Conservation (phyloP, 345 rosid species). For the Psidium guajava region DNA sequence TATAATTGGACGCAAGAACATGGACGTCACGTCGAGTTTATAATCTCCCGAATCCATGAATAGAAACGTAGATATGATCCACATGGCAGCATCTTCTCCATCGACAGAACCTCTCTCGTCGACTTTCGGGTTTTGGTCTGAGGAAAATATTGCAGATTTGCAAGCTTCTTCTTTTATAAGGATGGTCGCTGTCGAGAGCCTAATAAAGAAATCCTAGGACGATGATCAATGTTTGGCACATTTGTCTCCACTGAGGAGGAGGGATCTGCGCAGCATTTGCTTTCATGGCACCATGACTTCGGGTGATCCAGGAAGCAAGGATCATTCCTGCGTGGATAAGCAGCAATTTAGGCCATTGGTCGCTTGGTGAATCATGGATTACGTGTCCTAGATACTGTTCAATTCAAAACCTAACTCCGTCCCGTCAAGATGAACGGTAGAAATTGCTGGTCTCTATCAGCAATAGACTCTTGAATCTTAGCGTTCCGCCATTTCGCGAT, state of each 20-base stretch:
- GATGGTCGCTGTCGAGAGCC: not conserved
- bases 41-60: not conserved
- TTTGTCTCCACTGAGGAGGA: not conserved
- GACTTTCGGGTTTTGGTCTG: not conserved
- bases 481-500: not conserved
- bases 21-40: not conserved
- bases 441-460: not conserved
- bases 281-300: not conserved
- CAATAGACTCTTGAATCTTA: not conserved
- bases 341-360: not conserved
- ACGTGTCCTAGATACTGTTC: not conserved
- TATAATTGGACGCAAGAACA: not conserved
- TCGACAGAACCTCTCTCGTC: not conserved
- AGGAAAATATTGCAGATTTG: not conserved
- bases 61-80: not conserved
- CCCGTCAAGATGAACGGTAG: not conserved
- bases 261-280: not conserved
- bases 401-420: not conserved
- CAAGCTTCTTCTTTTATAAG: not conserved
- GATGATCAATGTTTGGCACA: not conserved
- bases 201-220: not conserved
- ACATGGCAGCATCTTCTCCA: not conserved
- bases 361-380: not conserved
- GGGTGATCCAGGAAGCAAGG: not conserved
- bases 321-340: not conserved